Base-by-base conservation (phyloP, 163 green algal species). In the Coccomyxa subellipsoidea region DNA sequence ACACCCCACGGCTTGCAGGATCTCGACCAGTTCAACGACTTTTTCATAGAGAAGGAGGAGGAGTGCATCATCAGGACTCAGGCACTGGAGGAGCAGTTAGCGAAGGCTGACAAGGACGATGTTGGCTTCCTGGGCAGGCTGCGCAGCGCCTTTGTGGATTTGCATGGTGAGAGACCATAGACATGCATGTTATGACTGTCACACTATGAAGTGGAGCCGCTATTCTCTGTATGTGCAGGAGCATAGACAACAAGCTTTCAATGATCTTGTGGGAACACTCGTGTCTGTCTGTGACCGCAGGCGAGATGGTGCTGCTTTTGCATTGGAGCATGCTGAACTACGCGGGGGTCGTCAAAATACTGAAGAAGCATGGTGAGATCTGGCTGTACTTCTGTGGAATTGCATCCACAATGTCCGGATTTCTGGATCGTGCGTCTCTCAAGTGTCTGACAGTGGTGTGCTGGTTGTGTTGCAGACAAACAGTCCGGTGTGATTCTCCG, bases 301-400 rank as follows among this genome's bases (percentile, higher is more conserved):
- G 93, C 66, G 87, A 96, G 83, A 88, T 96, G 78, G 82, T 97
- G 70, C 86, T 97, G 88, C 84, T 96, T 47, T 79, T 96, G 54
- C 91, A 97, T 79, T 97, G 93, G 92, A 88, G 69, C 81, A 84
- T 95, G 77, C 87, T 94, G 23, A 94, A 93, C 53, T 96, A 94
- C 81, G 91, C 90, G 1, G 92, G 87, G 1, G 84, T 96, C 7
- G 89, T 94, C 25, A 96, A 96, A 84, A 96, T 96, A 69, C 84
- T 97, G 36, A 97, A 97, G 85, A 97, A 97, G 88, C 93, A 97
- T 79, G 81, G 77, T 81, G 40, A 40, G 77, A 39, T 25, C n/a
- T 29, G 0, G 6, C 73, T 69, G 6, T 27, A 47, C 66, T 35
- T 25, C n/a, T n/a, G n/a, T n/a, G n/a, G n/a, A n/a, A 59, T 59